Evolutionary conservation across 2,329 filamentous ascomycete genomes (phyloP), one percentile per base, ranked within the genome.

Genomic region (Remersonia thermophila): DNA sequence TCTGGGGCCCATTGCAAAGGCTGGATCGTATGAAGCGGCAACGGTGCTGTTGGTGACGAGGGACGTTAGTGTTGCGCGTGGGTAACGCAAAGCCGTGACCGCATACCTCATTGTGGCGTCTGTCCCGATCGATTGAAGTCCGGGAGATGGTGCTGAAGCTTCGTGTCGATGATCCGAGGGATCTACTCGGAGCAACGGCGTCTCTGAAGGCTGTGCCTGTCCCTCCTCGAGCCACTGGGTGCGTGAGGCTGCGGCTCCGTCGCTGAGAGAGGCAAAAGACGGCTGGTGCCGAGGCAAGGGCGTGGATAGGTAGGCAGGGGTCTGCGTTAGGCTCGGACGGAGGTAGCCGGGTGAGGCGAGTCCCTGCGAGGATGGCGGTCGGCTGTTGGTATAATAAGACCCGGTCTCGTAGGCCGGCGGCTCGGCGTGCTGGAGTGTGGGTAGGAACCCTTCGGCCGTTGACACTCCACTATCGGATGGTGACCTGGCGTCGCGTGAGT

Each of bases 1-100:
- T 50, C 67, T 60, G 35, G 60, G 59, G 35, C 65, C 67, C 65
- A 72, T 69, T 44, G 57, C 58, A 50, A 70, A 68, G 45, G 60
- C 56, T 17, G 65, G 58, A 47, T 72, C 67, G 52, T 66, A 71
- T 30, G 57, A 54, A 39, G 67, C 61, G 46, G 67, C 66, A 45
- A 69, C 62, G 52, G 67, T 61, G 50, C 63, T 66, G 23, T 29
- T 40, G 11, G 6, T 28, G 5, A 4, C 27, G 27, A 7, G 13
- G 27, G 6, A n/a, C n/a, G 26, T 43, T 33, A 14, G 35, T 11
- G 18, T 7, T 23, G 5, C 20, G 5, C 20, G n/a, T n/a, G 9
- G 20, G 20, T 9, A 23, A 5, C 9, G 16, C 11, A 10, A 37
- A 37, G 11, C 16, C 23, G 23, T 9, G 8, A 15, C 5, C 20